These are phyloP conservation scores for Vigna trinervia DNA, from an alignment of 306 rosid species.

Conservation along the genomic window DNA sequence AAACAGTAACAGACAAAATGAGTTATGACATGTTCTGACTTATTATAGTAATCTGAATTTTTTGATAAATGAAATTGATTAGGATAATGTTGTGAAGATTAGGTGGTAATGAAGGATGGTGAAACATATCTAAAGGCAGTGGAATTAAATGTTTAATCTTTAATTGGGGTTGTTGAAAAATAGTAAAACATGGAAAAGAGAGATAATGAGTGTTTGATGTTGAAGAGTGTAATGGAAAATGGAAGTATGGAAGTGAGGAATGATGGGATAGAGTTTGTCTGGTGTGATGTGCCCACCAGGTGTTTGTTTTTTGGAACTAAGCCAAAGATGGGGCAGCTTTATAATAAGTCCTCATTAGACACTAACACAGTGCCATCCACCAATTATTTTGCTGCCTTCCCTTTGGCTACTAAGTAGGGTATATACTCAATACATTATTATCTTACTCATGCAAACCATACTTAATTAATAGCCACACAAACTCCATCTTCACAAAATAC, in stretches of 20 bases:
- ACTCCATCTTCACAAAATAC: not conserved
- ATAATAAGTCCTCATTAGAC: not conserved
- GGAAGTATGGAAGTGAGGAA: slow-evolving; percentile 17
- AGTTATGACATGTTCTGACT: not conserved
- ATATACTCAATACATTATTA: not conserved
- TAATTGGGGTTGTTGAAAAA: slow-evolving; percentile 49
- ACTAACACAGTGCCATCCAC: too few relatives aligned
- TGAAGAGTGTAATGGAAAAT: slow-evolving; percentile 31
- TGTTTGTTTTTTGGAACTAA: slow-evolving; percentile 47
- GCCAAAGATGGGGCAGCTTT: not conserved
- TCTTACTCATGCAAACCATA: not conserved
- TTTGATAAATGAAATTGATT: slow-evolving; percentile 16
- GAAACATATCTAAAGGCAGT: slow-evolving; percentile 52
- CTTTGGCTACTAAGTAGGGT: too few relatives aligned
- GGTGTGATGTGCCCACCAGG: slow-evolving; percentile 58
- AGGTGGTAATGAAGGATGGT: slow-evolving; percentile 53
- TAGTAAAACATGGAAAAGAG: slow-evolving; percentile 46
- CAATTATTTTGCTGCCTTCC: too few relatives aligned
- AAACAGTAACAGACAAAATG: too few relatives aligned
- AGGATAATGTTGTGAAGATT: slow-evolving; percentile 47
- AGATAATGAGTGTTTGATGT: slow-evolving; percentile 42
- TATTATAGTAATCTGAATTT: too few relatives aligned
- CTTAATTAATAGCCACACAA: not conserved
- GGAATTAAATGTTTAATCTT: slow-evolving; percentile 47
- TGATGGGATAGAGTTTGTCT: slow-evolving; percentile 79